Base-by-base conservation (phyloP, 768 basidiomycete species). In the Leucocoprinus birnbaumii region DNA sequence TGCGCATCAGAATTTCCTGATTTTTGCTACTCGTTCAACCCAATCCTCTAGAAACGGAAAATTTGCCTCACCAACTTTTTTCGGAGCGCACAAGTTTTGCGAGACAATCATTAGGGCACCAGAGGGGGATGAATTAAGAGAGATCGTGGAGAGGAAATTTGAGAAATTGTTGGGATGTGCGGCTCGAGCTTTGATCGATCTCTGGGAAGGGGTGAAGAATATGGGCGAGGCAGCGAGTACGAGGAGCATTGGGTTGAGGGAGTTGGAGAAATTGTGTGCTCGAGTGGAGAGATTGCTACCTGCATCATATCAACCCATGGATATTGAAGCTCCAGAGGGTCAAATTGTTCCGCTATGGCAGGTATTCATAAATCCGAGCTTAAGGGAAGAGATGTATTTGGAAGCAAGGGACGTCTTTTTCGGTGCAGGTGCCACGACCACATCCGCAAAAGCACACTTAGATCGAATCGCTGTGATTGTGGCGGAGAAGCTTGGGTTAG, bases 351-450 rank as follows among this genome's bases (percentile, higher is more conserved):
- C 73, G 2, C 65, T 86, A 6, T 65, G 73, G 10, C 62, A 69
- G 13, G 62, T 87, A 43, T 84, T 93, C 61, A 73, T 87, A 3
- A 91, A 93, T 64, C 83, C 87, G 3, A 70, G 79, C 0, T 65
- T 95, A 1, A 85, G 94, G 40, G 95, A 98, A 68, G 92, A 94
- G 50, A 83, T 98, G 26, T 94, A 87, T 62, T 74, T 92, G 40
- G 91, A 94, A 64, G 91, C 91, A 0, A 79, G 88, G 18, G 97
- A 98, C 66, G 83, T 96, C 21, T 98, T 99, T 72, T 92, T 97
- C 60, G 91, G 92, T 35, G 79, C 84, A 22, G 82, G 83, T 14
- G 68, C 74, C 3, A 74, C 79, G 47, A 86, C 84, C 1, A 59
- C 77, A 1, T 67, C 80, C 8, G 78, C 83, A 44, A 80, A 72